These are phyloP conservation scores for Penicillium hesseltinei DNA, from an alignment of 2,329 filamentous ascomycete genomes.

Conservation along the genomic window DNA sequence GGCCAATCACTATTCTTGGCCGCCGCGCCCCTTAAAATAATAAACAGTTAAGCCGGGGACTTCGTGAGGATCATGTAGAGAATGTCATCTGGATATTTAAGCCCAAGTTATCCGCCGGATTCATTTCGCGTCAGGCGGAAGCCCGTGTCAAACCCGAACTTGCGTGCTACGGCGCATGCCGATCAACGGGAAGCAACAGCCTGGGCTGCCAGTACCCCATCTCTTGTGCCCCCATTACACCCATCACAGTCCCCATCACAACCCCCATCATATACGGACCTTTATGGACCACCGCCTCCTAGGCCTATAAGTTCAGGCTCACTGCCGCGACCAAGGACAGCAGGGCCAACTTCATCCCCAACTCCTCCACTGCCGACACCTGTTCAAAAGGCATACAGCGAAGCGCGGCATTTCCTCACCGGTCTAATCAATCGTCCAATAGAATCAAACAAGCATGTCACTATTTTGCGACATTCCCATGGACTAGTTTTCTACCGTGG, in stretches of 20 bases:
- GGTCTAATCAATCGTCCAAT: slow-evolving; percentile 63
- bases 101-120: slow-evolving; percentile 13
- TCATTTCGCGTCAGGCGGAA: slow-evolving; percentile 21
- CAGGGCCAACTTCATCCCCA: slow-evolving; percentile 7
- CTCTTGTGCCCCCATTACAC: slow-evolving; percentile 5
- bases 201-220: slow-evolving; percentile 11
- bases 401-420: slow-evolving; percentile 64
- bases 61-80: background rate
- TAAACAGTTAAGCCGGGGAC: background rate
- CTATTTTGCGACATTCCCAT: slow-evolving; percentile 64
- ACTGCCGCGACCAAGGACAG: slow-evolving; percentile 16
- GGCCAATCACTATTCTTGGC: background rate
- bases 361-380: slow-evolving; percentile 15
- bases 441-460: slow-evolving; percentile 65
- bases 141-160: slow-evolving; percentile 25
- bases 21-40: background rate
- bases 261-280: slow-evolving; percentile 22
- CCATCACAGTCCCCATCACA: background rate
- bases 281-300: slow-evolving; percentile 14
- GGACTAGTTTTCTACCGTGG: slow-evolving; percentile 66
- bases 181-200: slow-evolving; percentile 9
- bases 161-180: slow-evolving; percentile 17
- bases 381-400: slow-evolving; percentile 42
- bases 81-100: slow-evolving; percentile 18
- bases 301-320: background rate